Evolutionary conservation across 2,329 filamentous ascomycete genomes (phyloP), one percentile per base, ranked within the genome.

Genomic region (Cordyceps cicadae): DNA sequence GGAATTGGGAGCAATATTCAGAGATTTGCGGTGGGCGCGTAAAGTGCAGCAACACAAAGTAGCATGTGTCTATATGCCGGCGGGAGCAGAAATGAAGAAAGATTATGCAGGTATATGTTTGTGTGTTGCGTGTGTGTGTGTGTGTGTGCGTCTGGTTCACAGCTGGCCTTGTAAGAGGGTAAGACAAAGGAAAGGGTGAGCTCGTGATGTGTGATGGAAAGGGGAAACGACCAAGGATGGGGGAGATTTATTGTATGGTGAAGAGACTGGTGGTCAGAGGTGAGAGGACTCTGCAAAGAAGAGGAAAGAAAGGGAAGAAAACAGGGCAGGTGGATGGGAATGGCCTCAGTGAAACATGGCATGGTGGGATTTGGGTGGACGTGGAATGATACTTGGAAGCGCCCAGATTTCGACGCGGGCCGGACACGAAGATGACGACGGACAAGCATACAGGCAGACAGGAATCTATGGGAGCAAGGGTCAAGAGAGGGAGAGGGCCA

Each of bases 141-240:
- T 24, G 24, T 24, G n/a, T n/a, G n/a, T n/a, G n/a, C n/a, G n/a
- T n/a, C 37, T 59, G 49, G 48, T 39, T 59, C 48, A 37, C 34
- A 37, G 53, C 49, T 52, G 12, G 55, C 21, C 32, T 26, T 48
- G 39, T 41, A 26, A 54, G 21, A 49, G 21, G 7, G 39, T 32
- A 55, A 11, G 41, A 51, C 52, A 55, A 55, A 61, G 57, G 51
- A 58, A 34, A 48, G 8, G 52, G 41, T 14, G 9, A 53, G 19
- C 32, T 29, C 45, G 46, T 46, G 54, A 50, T 41, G 43, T 49
- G 46, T 46, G 54, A 50, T 41, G 43, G 11, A 32, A 48, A 60
- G 45, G 43, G 8, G 29, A 57, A 41, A 43, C 43, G 29, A 29
- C 7, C 5, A 29, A 29, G 7, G 39, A 49, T 43, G 41, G 37